These are phyloP conservation scores for Solanum dulcamara DNA, from an alignment of 257 asterid species.

Conservation along the genomic window DNA sequence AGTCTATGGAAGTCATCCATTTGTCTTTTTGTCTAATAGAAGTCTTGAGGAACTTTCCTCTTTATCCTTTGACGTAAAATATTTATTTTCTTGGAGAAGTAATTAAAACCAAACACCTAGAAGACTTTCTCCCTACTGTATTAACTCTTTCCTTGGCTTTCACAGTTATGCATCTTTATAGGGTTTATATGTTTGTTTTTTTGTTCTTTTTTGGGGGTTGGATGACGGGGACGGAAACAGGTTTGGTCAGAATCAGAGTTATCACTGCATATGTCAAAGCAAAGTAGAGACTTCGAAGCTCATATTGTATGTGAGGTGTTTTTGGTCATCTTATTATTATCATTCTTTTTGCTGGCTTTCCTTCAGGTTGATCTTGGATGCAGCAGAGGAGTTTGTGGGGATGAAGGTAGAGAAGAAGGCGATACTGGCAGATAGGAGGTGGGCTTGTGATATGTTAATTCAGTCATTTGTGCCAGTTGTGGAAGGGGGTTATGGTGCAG, in stretches of 20 bases:
- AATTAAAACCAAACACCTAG: neutral
- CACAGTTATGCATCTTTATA: neutral
- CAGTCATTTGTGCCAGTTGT: conserved; percentile 3
- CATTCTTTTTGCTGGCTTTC: neutral
- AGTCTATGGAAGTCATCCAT: neutral
- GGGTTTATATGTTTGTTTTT: neutral
- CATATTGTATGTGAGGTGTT: neutral
- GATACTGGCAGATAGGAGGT: conserved; percentile 13
- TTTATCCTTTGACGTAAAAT: neutral
- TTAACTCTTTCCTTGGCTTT: neutral
- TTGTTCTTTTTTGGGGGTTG: neutral
- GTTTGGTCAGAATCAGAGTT: neutral
- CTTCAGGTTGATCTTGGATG: conserved; percentile 16
- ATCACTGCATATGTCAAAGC: neutral
- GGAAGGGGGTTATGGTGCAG: conserved; percentile 9
- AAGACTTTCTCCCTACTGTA: neutral
- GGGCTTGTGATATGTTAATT: conserved; percentile 10
- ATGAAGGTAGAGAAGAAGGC: conserved; percentile 5
- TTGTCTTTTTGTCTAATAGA: neutral
- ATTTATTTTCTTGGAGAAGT: neutral
- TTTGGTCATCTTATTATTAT: neutral
- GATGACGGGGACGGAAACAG: neutral
- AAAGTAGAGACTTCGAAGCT: neutral
- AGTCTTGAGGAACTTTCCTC: neutral
- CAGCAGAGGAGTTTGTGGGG: conserved; percentile 16